These are phyloP conservation scores for Monosporozyma siamensis DNA, from an alignment of 805 yeast species.

Conservation along the genomic window DNA sequence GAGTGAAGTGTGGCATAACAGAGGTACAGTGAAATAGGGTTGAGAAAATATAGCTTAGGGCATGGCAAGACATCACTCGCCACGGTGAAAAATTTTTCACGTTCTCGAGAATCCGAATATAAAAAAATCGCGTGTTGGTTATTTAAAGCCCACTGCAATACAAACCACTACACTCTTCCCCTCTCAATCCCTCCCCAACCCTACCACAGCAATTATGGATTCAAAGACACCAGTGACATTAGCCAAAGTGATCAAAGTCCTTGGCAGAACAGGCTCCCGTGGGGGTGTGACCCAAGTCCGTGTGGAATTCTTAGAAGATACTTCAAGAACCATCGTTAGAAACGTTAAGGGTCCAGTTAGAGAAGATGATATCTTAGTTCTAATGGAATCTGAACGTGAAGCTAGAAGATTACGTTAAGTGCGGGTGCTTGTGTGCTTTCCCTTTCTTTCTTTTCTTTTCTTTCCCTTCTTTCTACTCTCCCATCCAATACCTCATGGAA, in stretches of 20 bases:
- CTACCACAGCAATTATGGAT: slow-evolving; percentile 24
- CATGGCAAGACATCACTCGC: too few species aligned
- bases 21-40: too few species aligned
- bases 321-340: slow-evolving; percentile 93
- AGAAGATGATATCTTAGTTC: slow-evolving; percentile 95
- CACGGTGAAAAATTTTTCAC: too few species aligned
- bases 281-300: slow-evolving; percentile 99
- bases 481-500: too few species aligned
- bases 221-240: slow-evolving; percentile 89
- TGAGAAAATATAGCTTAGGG: too few species aligned
- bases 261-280: slow-evolving; percentile 99
- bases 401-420: slow-evolving; percentile 90
- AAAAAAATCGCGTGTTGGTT: too few species aligned
- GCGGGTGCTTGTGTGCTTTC: too few species aligned
- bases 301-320: slow-evolving; percentile 92
- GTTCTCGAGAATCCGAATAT: too few species aligned
- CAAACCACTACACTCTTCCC: too few species aligned
- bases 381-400: slow-evolving; percentile 99
- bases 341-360: slow-evolving; percentile 97
- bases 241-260: slow-evolving; percentile 98
- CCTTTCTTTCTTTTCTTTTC: too few species aligned
- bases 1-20: too few species aligned
- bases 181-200: neutral
- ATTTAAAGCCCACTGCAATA: too few species aligned
- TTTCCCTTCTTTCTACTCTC: neutral